These are phyloP conservation scores for Skeletonema marinoi DNA, from an alignment of 108 stramenopile genomes.

Conservation along the genomic window DNA sequence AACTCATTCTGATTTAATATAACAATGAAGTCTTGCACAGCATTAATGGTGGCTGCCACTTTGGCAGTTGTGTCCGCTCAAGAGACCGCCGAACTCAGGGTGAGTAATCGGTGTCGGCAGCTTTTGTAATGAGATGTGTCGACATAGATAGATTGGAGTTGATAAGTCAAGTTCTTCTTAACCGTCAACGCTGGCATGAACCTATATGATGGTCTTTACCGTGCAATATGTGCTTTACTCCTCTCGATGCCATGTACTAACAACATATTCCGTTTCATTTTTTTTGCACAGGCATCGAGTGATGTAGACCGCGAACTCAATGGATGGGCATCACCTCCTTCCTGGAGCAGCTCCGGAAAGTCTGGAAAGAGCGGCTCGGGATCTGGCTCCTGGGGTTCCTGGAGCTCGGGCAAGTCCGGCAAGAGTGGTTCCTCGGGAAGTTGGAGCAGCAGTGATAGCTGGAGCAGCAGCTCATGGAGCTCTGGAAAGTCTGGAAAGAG, in stretches of 20 bases:
- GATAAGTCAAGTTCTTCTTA: neutral
- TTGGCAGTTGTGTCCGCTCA: neutral
- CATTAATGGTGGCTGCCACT: neutral
- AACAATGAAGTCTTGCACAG: slow-evolving; percentile 1
- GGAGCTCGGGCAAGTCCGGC: no score
- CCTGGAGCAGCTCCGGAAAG: no score
- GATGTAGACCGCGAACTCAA: neutral
- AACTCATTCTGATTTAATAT: neutral
- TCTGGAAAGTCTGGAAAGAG: no score
- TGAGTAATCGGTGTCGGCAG: neutral
- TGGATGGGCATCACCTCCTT: neutral
- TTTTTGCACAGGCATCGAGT: neutral
- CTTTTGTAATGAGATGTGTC: neutral
- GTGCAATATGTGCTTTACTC: neutral
- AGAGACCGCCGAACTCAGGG: neutral
- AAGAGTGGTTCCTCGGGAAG: no score
- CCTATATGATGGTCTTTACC: neutral
- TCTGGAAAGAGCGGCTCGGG: no score
- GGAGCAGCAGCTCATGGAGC: no score
- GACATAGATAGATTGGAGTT: neutral
- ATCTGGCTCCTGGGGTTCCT: no score
- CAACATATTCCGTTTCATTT: neutral
- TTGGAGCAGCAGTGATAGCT: no score
- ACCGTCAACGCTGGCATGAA: neutral
- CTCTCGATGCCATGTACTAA: neutral